These are phyloP conservation scores for Alternaria rosae DNA, from an alignment of 2,329 filamentous ascomycete species.

Conservation along the genomic window DNA sequence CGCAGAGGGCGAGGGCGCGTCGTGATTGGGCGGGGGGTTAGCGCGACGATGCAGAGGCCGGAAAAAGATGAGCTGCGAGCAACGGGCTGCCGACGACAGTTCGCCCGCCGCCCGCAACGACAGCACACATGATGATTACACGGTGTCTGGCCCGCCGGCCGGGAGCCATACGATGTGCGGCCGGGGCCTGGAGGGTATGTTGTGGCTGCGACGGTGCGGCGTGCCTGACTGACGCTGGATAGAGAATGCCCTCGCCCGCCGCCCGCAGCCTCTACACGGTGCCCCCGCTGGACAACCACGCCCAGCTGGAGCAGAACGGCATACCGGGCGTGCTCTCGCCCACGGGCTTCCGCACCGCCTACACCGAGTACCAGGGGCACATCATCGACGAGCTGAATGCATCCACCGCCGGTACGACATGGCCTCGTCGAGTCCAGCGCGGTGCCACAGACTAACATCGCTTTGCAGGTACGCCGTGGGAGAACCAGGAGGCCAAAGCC, in stretches of 20 bases:
- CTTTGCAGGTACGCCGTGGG: slow-evolving; percentile 67
- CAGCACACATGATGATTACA: slow-evolving; percentile 44
- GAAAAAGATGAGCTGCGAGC: slow-evolving; percentile 32
- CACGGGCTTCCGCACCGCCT: slow-evolving; percentile 76
- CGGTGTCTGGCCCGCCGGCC: slow-evolving; percentile 43
- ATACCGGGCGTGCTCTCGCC: slow-evolving; percentile 75
- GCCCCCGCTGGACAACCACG: slow-evolving; percentile 58
- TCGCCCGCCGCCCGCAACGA: slow-evolving; percentile 17
- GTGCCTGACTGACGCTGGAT: slow-evolving; percentile 33
- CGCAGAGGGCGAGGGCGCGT: slow-evolving; percentile 21
- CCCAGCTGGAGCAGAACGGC: slow-evolving; percentile 58
- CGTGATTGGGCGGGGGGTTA: slow-evolving; percentile 42
- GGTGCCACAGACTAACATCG: slow-evolving; percentile 9
- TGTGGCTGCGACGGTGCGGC: slow-evolving; percentile 7
- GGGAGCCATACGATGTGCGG: slow-evolving; percentile 29
- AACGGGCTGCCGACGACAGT: slow-evolving; percentile 21
- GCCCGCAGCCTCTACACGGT: slow-evolving; percentile 53
- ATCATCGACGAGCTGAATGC: slow-evolving; percentile 79
- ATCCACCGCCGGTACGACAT: slow-evolving; percentile 69
- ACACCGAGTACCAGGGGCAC: slow-evolving; percentile 80
- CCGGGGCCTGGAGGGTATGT: slow-evolving; percentile 34
- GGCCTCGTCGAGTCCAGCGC: neutral
- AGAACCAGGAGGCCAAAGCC: slow-evolving; percentile 67
- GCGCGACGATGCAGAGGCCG: slow-evolving; percentile 20
- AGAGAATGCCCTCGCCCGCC: slow-evolving; percentile 33